Evolutionary conservation across 1,139 yeast species (phyloP), one percentile per base, ranked within the genome.

Genomic region (Geotrichum histeridarum): DNA sequence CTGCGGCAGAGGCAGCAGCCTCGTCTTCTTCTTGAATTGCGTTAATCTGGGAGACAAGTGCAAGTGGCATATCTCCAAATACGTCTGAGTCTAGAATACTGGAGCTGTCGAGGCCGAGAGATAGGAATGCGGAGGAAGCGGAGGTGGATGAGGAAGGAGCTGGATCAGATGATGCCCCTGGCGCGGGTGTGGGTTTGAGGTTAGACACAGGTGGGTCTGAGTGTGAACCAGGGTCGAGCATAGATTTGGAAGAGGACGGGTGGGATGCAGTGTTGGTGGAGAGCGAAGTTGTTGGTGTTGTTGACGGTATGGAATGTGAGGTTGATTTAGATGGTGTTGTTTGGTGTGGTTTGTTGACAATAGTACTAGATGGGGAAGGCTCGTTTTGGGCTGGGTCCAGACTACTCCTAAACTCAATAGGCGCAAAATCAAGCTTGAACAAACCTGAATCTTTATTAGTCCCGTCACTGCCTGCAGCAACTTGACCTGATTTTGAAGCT

Each of bases 401-500:
- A 12, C 36, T 22, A 15, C 48, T 45, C 22, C 32, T 15, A 14
- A 45, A 43, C 37, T 43, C 47, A 31, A 43, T n/a, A n/a, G n/a
- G n/a, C n/a, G n/a, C n/a, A n/a, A n/a, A 45, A 32, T 32, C 38
- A 35, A 45, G 15, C 30, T 17, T 45, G 31, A 45, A 32, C n/a
- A n/a, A n/a, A n/a, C n/a, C n/a, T n/a, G n/a, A n/a, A n/a, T n/a
- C n/a, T n/a, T n/a, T n/a, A n/a, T n/a, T n/a, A n/a, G n/a, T n/a
- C n/a, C n/a, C n/a, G n/a, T n/a, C n/a, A n/a, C n/a, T n/a, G n/a
- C n/a, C n/a, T n/a, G n/a, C n/a, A n/a, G n/a, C n/a, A n/a, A n/a
- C n/a, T n/a, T n/a, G n/a, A n/a, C n/a, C n/a, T n/a, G n/a, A n/a
- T n/a, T n/a, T n/a, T n/a, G n/a, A n/a, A n/a, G n/a, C n/a, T n/a